Evolutionary conservation across 306 rosid genomes (phyloP), one percentile per base, ranked within the genome.

Genomic region (Corylus americana): DNA sequence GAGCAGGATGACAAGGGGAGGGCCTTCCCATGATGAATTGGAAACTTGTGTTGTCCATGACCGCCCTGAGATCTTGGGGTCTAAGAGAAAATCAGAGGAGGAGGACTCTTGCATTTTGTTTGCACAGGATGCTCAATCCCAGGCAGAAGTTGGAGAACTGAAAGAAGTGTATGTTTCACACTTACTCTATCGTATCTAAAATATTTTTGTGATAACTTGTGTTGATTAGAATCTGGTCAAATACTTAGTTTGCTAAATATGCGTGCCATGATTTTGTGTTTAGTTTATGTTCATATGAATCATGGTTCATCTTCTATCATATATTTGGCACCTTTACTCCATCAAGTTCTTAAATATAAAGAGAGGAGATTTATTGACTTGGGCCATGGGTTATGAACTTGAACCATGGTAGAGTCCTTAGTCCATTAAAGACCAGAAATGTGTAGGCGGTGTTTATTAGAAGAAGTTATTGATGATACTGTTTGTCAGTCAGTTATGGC

Each of bases 41-140:
- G 93, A 74, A 79, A 85, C 77, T 84, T 81, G 80, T 82, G 87
- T 84, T 74, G 61, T 71, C 63, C 68, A 73, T 67, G 76, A 37
- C 44, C 75, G 45, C 70, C 61, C 83, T 75, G 71, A 76, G 54
- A 70, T 86, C 68, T 66, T 72, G 64, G 85, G 88, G 68, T 79
- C 83, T 82, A 92, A 93, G 88, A 90, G 99, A 80, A 96, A 89
- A 78, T 73, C 68, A 5, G 61, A 9, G 58, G 7, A 5, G 45
- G 88, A 79, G 27, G 80, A 51, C 45, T 70, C 79, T 18, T 85
- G 93, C 81, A 78, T 90, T 80, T 88, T 91, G 87, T 88, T 88
- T 74, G 89, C 91, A 37, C 81, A 74, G 45, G 96, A 93, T 88
- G 87, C 57, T 74, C 90, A 83, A 61, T 91, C 98, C 55, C 88